These are phyloP conservation scores for Monosporozyma unispora DNA, from an alignment of 805 yeast genomes.

Conservation along the genomic window DNA sequence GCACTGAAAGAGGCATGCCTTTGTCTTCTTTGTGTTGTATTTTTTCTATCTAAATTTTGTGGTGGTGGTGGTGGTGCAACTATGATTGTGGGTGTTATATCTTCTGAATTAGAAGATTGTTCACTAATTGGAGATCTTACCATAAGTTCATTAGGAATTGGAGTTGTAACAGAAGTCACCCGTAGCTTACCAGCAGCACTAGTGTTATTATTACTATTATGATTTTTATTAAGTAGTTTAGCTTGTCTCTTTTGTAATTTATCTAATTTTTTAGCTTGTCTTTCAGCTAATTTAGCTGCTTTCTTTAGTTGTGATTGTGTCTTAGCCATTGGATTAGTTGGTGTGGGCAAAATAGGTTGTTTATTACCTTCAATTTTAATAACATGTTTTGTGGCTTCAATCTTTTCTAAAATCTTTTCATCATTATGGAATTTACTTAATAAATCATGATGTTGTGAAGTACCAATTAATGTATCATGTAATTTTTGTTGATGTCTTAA, in stretches of 20 bases:
- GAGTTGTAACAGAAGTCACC: not conserved
- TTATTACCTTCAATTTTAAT: slow-evolving; percentile 34
- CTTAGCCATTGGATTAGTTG: slow-evolving; percentile 22
- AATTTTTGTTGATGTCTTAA: slow-evolving; percentile 91
- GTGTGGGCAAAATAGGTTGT: slow-evolving; percentile 32
- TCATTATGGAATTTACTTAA: not conserved
- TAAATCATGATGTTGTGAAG: slow-evolving; percentile 1
- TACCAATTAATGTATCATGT: slow-evolving; percentile 43
- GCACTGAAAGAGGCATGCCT: slow-evolving; percentile 41
- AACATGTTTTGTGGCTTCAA: slow-evolving; percentile 21
- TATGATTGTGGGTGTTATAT: not conserved
- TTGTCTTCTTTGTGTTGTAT: slow-evolving; percentile 9
- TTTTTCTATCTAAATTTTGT: slow-evolving; percentile 6
- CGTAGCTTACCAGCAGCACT: not conserved
- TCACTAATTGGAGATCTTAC: not conserved
- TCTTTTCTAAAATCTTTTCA: not conserved
- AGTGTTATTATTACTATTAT: not conserved
- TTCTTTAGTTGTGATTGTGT: slow-evolving; percentile 27
- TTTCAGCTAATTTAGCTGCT: slow-evolving; percentile 17
- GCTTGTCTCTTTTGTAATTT: slow-evolving; percentile 3
- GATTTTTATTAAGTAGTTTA: not conserved
- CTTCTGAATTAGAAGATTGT: not conserved
- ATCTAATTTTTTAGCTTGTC: not conserved
- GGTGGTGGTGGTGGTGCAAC: no score
- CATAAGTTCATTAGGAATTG: not conserved